Base-by-base conservation (phyloP, 73 alveolate genomes). In the Symbiodinium pilosum region DNA sequence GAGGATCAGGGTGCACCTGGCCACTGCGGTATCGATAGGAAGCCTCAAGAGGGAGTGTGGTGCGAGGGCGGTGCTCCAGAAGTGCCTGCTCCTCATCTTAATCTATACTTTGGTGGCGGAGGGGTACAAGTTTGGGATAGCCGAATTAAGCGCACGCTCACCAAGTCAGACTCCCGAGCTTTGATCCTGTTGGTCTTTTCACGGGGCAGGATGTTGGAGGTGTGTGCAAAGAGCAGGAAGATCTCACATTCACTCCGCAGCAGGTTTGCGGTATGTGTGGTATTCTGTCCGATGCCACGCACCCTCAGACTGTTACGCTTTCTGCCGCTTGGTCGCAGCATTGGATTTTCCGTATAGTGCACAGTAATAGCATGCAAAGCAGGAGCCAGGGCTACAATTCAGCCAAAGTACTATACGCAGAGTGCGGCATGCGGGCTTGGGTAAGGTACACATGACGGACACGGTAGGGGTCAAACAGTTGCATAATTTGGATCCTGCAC, bases 251-350 rank as follows among this genome's bases (percentile, higher is more conserved):
- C 40, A 18, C 85, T 71, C 6, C 4, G 42, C 4, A 7, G 85
- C 6, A 81, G 87, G 87, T 81, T 16, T 81, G 87, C 20, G 87
- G 87, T 38, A 81, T 81, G 87, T 81, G 87, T 42, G 87, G 87
- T 39, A 81, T 81, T 39, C 87, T 81, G 87, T 81, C 87, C 36
- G 87, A 81, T 39, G 87, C 87, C 59, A 81, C 87, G 40, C 43
- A 81, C 26, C 87, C 87, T 38, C n/a, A 40, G 36, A 39, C 41
- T 16, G 87, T 81, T 21, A 81, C 87, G 2, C 26, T 81, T 64
- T 64, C 77, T 16, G 87, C 2, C 0, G 38, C 87, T 81, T 28
- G 87, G 87, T 56, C 59, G 14, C 59, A 47, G 59, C 59, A 47
- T 6, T 9, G 14, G 59, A 47, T 9, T 47, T 47, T 6, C 59